Evolutionary conservation across 345 rosid species (phyloP), one percentile per base, ranked within the genome.

Genomic region (Citrus inodora): DNA sequence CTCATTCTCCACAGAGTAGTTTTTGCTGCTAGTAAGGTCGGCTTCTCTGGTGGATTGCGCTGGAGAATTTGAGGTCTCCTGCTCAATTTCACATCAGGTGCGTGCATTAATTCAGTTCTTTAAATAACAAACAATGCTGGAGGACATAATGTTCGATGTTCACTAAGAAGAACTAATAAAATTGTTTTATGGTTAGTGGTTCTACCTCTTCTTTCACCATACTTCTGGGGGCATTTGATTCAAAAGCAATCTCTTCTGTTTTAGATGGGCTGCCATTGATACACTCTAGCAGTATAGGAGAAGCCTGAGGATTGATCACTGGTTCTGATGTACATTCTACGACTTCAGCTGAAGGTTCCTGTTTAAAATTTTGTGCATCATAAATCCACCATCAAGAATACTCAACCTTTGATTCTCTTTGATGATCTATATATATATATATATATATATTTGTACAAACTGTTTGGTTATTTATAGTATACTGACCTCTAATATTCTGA

Each of bases 401-500:
- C 19, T 27, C 25, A 9, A 55, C 9, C 6, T 9, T 42, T 28
- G 6, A n/a, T 40, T 40, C 32, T 21, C 27, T 65, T 71, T 72
- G 37, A 60, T 24, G 70, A 66, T 77, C 2, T 30, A 4, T 38
- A 2, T 60, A 9, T 42, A 33, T 33, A 32, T 32, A 32, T 32
- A 32, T 32, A 4, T 33, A 33, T 5, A 33, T 33, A 33, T 42
- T 21, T 19, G 25, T 51, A 70, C 24, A 56, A 66, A 64, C 69
- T 22, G 25, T n/a, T 38, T 51, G 27, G 38, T 37, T 73, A 67
- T 38, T 77, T 65, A 53, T 2, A 24, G 25, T 8, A 24, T 65
- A 82, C 88, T 76, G 48, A 87, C 87, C 87, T 80, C 70, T 2
- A 77, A 61, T 71, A 33, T 74, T 63, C 30, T 76, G 13, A 69